Evolutionary conservation across 306 rosid genomes (phyloP).

Genomic region (Gleditsia sinensis): DNA sequence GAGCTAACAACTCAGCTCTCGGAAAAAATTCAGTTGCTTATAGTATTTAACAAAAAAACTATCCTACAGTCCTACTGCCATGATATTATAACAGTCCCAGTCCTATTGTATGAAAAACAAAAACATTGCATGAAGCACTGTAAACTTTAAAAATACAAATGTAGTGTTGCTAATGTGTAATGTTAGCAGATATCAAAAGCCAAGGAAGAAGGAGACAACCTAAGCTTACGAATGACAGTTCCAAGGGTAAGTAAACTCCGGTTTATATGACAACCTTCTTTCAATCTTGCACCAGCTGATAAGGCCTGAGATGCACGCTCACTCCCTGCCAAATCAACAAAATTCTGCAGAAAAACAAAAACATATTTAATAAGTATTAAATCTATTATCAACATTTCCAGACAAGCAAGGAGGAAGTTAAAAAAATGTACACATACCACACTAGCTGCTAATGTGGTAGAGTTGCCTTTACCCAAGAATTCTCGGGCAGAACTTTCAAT

Average conservation of each 20-base stretch:
- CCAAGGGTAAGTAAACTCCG: conserved; percentile 95
- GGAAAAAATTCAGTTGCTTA: background rate
- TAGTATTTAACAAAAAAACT: background rate
- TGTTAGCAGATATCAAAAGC: conserved; percentile 22
- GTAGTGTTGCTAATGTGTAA: background rate
- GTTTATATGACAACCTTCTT: conserved; percentile 98
- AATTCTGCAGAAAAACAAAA: conserved; percentile 72
- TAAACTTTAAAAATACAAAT: background rate
- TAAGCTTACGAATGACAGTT: conserved; percentile 95
- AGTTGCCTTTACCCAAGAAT: conserved; percentile 92
- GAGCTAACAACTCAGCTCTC: conserved; percentile 12
- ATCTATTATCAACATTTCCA: background rate
- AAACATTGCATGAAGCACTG: background rate
- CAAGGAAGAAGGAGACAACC: conserved; percentile 62
- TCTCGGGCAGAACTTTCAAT: conserved; percentile 98
- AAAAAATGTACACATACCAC: conserved; percentile 63
- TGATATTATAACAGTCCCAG: background rate
- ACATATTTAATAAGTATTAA: conserved; percentile 19
- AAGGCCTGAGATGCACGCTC: conserved; percentile 97
- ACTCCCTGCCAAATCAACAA: conserved; percentile 97
- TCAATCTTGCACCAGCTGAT: conserved; percentile 91
- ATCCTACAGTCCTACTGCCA: conserved; percentile 10
- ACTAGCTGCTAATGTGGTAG: conserved; percentile 85
- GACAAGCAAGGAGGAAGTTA: conserved; percentile 12
- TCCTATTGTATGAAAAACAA: background rate